Conservation (phyloP, 2,329 filamentous ascomycete species). For the Fusarium tjaetaba region DNA sequence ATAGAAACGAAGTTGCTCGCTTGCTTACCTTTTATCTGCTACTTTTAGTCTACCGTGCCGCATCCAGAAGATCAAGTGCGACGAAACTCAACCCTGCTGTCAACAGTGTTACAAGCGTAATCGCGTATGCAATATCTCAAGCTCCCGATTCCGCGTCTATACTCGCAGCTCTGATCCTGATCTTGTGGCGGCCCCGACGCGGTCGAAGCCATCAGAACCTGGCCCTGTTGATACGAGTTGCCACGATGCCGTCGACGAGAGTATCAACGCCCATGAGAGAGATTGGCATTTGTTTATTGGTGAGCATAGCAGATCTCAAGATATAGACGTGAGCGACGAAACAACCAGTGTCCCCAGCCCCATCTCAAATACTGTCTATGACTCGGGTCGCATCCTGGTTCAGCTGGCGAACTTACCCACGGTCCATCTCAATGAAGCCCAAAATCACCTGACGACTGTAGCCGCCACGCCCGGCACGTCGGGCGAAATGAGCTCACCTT, state of each 20-base stretch:
- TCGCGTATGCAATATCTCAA: neutral
- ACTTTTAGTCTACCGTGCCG: neutral
- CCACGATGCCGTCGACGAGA: neutral
- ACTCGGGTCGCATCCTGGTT: neutral
- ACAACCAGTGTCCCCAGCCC: neutral
- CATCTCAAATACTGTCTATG: neutral
- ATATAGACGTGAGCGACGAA: neutral
- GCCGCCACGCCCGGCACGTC: neutral
- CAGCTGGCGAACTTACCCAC: neutral
- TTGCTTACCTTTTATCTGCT: neutral
- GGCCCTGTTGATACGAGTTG: neutral
- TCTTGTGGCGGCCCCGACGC: rapidly evolving
- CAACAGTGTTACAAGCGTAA: neutral
- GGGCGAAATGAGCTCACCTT: neutral
- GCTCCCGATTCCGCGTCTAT: neutral
- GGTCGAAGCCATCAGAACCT: neutral
- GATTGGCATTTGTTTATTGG: neutral
- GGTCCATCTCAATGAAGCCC: neutral
- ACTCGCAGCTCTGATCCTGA: neutral
- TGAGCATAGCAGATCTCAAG: neutral
- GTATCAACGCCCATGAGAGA: neutral
- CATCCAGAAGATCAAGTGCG: neutral
- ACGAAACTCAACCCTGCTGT: neutral
- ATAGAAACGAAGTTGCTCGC: neutral
- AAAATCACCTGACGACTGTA: neutral